Evolutionary conservation across 108 stramenopile genomes (phyloP).

Genomic region (Pseudonitzschia multiseries): DNA sequence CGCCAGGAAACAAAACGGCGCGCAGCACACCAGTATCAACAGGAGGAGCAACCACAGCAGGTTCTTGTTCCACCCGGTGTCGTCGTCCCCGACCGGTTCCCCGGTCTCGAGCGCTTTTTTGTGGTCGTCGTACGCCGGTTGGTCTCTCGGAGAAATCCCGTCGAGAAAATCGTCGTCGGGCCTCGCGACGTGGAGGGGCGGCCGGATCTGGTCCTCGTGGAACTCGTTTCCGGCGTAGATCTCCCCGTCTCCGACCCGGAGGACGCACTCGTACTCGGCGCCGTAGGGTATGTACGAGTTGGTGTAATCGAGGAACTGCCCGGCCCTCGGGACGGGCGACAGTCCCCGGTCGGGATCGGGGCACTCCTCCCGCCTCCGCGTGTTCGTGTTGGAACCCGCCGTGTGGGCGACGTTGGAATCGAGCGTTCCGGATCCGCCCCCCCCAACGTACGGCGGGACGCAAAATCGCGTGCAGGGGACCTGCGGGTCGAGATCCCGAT

Average conservation of each 20-base stretch:
- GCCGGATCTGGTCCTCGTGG: conserved; percentile 36
- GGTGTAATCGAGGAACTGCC: conserved; percentile 37
- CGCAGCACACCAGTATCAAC: not conserved
- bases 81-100: not conserved
- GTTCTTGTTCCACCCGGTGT: not conserved
- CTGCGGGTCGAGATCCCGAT: conserved; percentile 53
- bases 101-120: not conserved
- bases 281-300: conserved; percentile 32
- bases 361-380: conserved; percentile 18
- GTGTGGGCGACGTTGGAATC: not conserved
- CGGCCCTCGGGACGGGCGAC: conserved; percentile 22
- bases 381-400: not conserved
- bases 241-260: conserved; percentile 36
- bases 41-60: not conserved
- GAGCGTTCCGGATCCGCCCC: not conserved
- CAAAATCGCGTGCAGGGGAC: conserved; percentile 30
- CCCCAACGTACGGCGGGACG: not conserved
- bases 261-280: conserved; percentile 45
- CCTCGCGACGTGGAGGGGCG: conserved; percentile 16
- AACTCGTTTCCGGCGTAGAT: conserved; percentile 27
- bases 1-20: not conserved
- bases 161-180: conserved; percentile 42
- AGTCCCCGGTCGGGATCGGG: conserved; percentile 6
- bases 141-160: conserved; percentile 13
- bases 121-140: conserved; percentile 1